A percentile compares a stretch with the other conserved stretches of the same genome.
These are phyloP conservation scores for Aspergillus brunneoviolaceus DNA, from an alignment of 2,329 filamentous ascomycete species.

Conservation along the genomic window DNA sequence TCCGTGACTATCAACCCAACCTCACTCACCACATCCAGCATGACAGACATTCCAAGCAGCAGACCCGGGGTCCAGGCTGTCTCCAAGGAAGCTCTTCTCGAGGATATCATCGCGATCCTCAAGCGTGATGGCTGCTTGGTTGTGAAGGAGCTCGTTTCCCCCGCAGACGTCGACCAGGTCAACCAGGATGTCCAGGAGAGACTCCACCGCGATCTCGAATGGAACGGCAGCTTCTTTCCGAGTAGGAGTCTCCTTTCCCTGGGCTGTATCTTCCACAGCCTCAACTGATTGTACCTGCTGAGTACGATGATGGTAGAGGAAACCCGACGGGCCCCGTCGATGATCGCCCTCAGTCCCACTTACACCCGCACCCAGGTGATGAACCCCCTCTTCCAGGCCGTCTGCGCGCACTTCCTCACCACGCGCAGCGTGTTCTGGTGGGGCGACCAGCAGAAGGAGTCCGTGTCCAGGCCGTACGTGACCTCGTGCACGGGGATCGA, in stretches of 20 bases:
- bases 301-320: background rate
- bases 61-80: background rate
- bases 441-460: slow-evolving; percentile 26
- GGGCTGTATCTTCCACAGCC: background rate
- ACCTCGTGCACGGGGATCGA: slow-evolving; percentile 15
- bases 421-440: slow-evolving; percentile 30
- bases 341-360: slow-evolving; percentile 7
- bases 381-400: slow-evolving; percentile 27
- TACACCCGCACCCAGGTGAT: slow-evolving; percentile 19
- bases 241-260: background rate
- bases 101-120: background rate
- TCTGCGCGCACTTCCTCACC: slow-evolving; percentile 29
- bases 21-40: background rate
- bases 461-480: slow-evolving; percentile 27
- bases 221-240: background rate
- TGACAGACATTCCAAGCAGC: background rate
- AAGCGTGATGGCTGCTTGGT: background rate
- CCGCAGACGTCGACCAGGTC: background rate
- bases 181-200: background rate
- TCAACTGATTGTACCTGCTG: background rate
- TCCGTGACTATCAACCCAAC: background rate
- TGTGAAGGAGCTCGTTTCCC: background rate
- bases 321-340: slow-evolving; percentile 9
- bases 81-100: background rate
- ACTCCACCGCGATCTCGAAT: background rate